These are phyloP conservation scores for grape (Vitis vinifera) DNA, from an alignment of 164 flowering plant genomes.

Conservation along the genomic window DNA sequence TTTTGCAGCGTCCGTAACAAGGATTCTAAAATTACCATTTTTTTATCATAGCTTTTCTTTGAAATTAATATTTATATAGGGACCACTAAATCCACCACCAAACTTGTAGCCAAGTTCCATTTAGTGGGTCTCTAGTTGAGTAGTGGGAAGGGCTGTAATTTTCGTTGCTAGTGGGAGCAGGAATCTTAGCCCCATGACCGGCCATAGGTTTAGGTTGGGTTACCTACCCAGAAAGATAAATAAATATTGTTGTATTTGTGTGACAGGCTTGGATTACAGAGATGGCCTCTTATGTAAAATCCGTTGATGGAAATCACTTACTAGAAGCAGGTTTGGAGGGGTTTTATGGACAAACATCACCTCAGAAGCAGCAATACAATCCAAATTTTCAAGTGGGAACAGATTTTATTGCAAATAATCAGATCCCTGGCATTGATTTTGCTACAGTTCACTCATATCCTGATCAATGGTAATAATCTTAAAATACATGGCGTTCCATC, in stretches of 20 bases:
- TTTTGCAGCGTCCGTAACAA: no score
- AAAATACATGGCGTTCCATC: not conserved
- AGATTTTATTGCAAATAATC: constrained; percentile 73
- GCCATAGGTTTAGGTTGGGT: no score
- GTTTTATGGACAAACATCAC: constrained; percentile 54
- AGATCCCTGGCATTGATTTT: constrained; percentile 63
- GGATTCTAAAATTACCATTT: no score
- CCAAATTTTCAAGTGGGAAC: constrained; percentile 62
- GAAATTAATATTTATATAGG: no score
- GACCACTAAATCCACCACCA: no score
- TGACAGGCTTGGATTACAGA: constrained; percentile 74
- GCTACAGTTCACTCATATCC: constrained; percentile 83
- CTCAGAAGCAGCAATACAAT: constrained; percentile 39
- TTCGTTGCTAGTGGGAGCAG: no score
- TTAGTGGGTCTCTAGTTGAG: no score
- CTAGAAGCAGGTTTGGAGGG: constrained; percentile 83
- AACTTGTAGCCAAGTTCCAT: no score
- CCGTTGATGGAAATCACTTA: constrained; percentile 68
- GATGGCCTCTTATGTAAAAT: constrained; percentile 72
- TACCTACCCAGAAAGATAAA: no score
- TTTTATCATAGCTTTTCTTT: no score
- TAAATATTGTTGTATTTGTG: not conserved
- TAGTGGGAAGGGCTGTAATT: no score
- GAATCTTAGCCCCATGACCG: no score
- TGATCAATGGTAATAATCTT: constrained; percentile 59